phyloP scores from a whole-genome alignment of 2,329 filamentous ascomycete genomes.

The Fusarium siculi region DNA sequence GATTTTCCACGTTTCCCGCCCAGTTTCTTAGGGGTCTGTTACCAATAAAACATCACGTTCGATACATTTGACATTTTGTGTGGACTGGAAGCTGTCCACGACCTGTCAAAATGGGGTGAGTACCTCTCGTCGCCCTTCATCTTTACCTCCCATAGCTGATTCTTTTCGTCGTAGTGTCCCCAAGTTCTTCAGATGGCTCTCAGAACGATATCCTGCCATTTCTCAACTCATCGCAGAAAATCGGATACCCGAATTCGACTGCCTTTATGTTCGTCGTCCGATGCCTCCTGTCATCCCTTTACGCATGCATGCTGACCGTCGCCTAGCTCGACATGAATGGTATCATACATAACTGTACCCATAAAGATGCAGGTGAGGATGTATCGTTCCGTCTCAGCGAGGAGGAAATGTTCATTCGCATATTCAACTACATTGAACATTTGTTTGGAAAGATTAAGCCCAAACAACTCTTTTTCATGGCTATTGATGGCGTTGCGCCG shows the following conservation, averaged over 20 bases:
- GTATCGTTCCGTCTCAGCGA: slow-evolving; percentile 93
- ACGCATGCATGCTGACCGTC: slow-evolving; percentile 34
- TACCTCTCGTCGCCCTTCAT: not conserved
- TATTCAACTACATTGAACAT: slow-evolving; percentile 99
- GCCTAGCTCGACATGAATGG: slow-evolving; percentile 92
- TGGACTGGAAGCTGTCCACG: slow-evolving; percentile 39
- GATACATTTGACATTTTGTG: slow-evolving; percentile 15
- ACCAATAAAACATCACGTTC: slow-evolving; percentile 9
- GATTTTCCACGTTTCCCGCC: slow-evolving; percentile 37
- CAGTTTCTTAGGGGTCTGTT: slow-evolving; percentile 21
- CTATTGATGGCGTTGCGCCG: slow-evolving; percentile 96
- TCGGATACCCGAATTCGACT: slow-evolving; percentile 98
- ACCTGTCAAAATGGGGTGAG: slow-evolving; percentile 47
- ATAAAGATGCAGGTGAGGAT: slow-evolving; percentile 89
- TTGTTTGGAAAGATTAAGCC: slow-evolving; percentile 99
- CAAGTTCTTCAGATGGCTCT: slow-evolving; percentile 99
- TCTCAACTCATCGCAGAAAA: slow-evolving; percentile 99
- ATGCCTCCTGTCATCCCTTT: slow-evolving; percentile 22
- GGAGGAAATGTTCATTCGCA: slow-evolving; percentile 99
- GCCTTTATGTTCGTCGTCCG: slow-evolving; percentile 76
- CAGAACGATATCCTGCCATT: slow-evolving; percentile 97
- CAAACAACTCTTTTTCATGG: slow-evolving; percentile 99
- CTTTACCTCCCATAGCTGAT: slow-evolving; percentile 19
- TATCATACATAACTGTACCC: slow-evolving; percentile 99
- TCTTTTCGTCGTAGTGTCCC: slow-evolving; percentile 63